Percentiles rank a stretch among this genome's conserved stretches.
Conservation (phyloP, 306 rosid species). For the Rosa lucieae region DNA sequence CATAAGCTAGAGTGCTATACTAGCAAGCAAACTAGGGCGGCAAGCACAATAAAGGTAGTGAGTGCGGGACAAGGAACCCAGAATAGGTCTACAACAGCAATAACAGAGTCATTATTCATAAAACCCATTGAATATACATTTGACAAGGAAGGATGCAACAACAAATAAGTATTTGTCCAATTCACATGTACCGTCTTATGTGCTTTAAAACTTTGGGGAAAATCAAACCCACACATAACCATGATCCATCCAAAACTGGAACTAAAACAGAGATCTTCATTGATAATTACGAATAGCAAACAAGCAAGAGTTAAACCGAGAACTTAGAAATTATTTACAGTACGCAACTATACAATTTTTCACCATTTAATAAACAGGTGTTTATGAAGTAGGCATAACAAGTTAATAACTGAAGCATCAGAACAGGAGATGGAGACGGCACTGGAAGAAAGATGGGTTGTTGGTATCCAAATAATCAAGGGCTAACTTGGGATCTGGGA, state of each 20-base stretch:
- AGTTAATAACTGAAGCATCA: constrained; percentile 36
- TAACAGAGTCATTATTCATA: background rate
- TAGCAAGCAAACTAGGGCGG: background rate
- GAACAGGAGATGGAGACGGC: constrained; percentile 19
- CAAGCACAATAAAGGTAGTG: background rate
- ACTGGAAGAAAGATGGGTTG: constrained; percentile 2
- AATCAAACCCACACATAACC: background rate
- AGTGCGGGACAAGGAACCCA: background rate
- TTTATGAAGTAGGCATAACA: constrained; percentile 34
- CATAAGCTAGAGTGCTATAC: background rate
- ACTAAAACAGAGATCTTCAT: background rate
- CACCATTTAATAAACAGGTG: constrained; percentile 27
- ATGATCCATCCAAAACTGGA: background rate
- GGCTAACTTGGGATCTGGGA: constrained; percentile 27
- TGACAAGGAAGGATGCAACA: background rate
- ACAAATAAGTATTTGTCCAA: background rate
- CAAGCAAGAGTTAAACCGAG: constrained; percentile 20
- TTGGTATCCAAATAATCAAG: background rate
- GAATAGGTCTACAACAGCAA: background rate
- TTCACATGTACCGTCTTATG: background rate
- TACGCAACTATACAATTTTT: constrained; percentile 44
- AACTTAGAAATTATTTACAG: constrained; percentile 34
- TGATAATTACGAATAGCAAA: constrained; percentile 7
- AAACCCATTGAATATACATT: background rate
- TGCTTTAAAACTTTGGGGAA: background rate